These are phyloP conservation scores for Nothopassalora personata DNA, from an alignment of 2,329 filamentous ascomycete genomes.

Conservation along the genomic window DNA sequence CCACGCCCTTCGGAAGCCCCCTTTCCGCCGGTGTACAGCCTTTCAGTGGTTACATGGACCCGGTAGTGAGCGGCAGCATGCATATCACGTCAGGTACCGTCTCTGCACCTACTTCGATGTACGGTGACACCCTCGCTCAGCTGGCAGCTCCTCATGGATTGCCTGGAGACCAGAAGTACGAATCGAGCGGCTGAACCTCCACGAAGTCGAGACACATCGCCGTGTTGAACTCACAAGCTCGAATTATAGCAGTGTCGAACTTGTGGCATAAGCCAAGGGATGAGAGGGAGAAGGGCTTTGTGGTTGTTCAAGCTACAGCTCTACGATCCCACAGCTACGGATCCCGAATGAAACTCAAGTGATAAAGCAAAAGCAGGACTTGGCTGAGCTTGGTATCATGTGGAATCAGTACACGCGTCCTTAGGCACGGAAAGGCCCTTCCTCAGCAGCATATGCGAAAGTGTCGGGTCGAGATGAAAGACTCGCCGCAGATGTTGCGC, in stretches of 20 bases:
- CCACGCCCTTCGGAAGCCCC: constrained; percentile 29
- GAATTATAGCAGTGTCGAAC: too few species aligned
- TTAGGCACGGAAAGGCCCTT: too few species aligned
- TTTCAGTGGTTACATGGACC: constrained; percentile 6
- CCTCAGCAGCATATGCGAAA: not conserved
- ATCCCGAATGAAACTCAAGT: not conserved
- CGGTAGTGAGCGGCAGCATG: constrained; percentile 6
- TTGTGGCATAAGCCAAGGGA: not conserved
- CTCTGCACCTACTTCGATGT: constrained; percentile 6
- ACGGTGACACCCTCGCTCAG: not conserved
- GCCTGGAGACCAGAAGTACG: constrained; percentile 4
- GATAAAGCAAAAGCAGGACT: not conserved
- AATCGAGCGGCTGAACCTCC: constrained; percentile 3
- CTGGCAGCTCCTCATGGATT: not conserved
- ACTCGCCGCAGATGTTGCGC: too few species aligned
- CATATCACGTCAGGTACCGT: not conserved
- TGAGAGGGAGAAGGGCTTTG: not conserved
- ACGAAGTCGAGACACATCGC: too few species aligned
- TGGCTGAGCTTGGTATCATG: not conserved
- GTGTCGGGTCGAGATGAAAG: too few species aligned
- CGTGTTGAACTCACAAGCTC: too few species aligned
- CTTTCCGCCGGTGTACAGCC: constrained; percentile 13
- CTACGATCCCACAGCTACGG: too few species aligned
- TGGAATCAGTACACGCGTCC: not conserved
- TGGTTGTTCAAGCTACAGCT: too few species aligned